phyloP scores from a whole-genome alignment of 345 rosid species.

The Salix arbutifolia region DNA sequence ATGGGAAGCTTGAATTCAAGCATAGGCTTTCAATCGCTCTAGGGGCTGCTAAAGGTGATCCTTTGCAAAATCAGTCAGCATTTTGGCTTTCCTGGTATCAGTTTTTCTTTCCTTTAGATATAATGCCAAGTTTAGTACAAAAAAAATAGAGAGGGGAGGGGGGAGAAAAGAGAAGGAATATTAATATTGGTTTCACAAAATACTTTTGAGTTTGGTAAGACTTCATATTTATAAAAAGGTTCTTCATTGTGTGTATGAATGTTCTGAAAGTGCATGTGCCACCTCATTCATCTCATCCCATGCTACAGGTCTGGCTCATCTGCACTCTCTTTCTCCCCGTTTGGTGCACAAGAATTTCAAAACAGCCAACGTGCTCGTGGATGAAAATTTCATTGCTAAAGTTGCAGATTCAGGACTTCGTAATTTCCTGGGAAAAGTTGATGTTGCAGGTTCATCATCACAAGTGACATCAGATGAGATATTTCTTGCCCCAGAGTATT shows the following conservation, averaged over 20 bases:
- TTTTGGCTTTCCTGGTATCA: conserved; percentile 70
- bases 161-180: background rate
- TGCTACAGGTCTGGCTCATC: conserved; percentile 84
- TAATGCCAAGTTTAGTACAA: conserved; percentile 1
- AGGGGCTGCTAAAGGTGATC: conserved; percentile 98
- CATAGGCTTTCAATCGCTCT: conserved; percentile 78
- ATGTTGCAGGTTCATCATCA: conserved; percentile 74
- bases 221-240: background rate
- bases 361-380: conserved; percentile 91
- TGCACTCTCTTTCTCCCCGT: conserved; percentile 77
- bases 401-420: conserved; percentile 93
- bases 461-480: conserved; percentile 67
- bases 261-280: conserved; percentile 23
- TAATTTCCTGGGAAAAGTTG: conserved; percentile 68
- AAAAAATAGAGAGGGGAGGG: background rate
- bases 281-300: conserved; percentile 12
- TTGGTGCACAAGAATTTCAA: conserved; percentile 84
- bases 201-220: conserved; percentile 24
- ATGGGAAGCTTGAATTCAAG: conserved; percentile 88
- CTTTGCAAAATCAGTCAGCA: conserved; percentile 77
- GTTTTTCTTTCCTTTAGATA: conserved; percentile 43
- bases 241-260: conserved; percentile 4
- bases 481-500: conserved; percentile 85
- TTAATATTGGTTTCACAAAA: conserved; percentile 11
- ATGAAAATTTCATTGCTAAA: conserved; percentile 75